phyloP scores from a whole-genome alignment of 345 rosid species.

The Citrus hindsii region DNA sequence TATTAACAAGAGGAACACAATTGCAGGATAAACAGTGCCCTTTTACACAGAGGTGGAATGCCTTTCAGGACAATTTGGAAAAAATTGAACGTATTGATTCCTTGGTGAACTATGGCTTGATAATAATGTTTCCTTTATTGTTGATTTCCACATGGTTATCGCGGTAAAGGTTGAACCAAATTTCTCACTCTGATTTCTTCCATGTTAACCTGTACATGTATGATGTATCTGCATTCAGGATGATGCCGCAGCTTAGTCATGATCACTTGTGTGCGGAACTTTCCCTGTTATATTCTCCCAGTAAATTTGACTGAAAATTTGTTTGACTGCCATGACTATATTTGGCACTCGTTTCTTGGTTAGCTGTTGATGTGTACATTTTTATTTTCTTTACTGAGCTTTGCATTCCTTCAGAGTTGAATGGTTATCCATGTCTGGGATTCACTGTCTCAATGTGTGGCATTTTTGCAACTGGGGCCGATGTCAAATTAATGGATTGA shows the following conservation, averaged over 20 bases:
- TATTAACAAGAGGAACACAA: slow-evolving; percentile 1
- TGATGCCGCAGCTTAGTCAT: neutral
- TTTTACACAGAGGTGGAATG: slow-evolving; percentile 29
- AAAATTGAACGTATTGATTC: slow-evolving; percentile 48
- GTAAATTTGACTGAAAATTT: neutral
- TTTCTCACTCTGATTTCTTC: neutral
- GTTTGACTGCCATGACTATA: neutral
- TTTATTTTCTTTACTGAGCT: neutral
- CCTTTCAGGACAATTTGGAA: slow-evolving; percentile 31
- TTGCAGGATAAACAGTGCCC: slow-evolving; percentile 51
- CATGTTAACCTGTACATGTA: neutral
- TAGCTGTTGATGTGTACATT: neutral
- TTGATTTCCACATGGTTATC: slow-evolving; percentile 41
- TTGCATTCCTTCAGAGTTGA: neutral
- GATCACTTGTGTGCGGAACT: neutral
- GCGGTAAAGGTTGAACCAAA: slow-evolving; percentile 11
- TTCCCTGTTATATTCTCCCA: neutral
- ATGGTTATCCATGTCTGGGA: neutral
- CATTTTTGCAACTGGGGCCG: neutral
- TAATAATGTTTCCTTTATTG: slow-evolving; percentile 47
- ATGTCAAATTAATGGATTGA: neutral
- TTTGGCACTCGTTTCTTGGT: neutral
- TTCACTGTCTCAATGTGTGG: neutral
- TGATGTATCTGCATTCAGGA: neutral
- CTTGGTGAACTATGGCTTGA: slow-evolving; percentile 59